These are phyloP conservation scores for Stenogyne calaminthoides DNA, from an alignment of 305 asterid genomes.

Conservation along the genomic window DNA sequence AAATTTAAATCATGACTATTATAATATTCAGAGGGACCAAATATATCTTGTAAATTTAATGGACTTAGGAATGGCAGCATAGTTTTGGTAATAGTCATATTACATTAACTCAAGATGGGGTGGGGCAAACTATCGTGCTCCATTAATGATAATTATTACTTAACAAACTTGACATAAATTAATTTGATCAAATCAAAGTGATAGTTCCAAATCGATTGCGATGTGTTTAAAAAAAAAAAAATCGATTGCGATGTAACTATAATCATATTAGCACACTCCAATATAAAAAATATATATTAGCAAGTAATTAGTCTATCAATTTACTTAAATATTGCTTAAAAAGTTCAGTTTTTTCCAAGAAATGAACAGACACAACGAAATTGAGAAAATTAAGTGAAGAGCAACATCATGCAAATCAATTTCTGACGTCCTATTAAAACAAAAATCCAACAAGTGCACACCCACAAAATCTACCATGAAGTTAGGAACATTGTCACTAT, in stretches of 20 bases:
- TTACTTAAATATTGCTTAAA: background rate
- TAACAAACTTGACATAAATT: background rate
- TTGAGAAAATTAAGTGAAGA: background rate
- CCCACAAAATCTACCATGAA: background rate
- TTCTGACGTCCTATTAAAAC: background rate
- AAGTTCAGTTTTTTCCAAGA: background rate
- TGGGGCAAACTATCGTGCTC: background rate
- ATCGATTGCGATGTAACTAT: background rate
- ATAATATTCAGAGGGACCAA: background rate
- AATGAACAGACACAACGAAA: background rate
- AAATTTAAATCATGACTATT: background rate
- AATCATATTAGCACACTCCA: background rate
- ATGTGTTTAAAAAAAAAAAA: too few species aligned
- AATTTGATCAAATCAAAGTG: too few species aligned
- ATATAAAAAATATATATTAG: background rate
- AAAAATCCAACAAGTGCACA: background rate
- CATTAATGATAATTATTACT: background rate
- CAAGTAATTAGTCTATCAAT: background rate
- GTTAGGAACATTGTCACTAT: background rate
- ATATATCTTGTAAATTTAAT: background rate
- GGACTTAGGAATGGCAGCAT: slow-evolving; percentile 9
- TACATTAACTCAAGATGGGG: background rate
- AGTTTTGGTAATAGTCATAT: background rate
- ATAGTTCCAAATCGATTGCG: too few species aligned
- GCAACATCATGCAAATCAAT: background rate